These are phyloP conservation scores for Fusarium citri DNA, from an alignment of 2,329 filamentous ascomycete species.

Conservation along the genomic window DNA sequence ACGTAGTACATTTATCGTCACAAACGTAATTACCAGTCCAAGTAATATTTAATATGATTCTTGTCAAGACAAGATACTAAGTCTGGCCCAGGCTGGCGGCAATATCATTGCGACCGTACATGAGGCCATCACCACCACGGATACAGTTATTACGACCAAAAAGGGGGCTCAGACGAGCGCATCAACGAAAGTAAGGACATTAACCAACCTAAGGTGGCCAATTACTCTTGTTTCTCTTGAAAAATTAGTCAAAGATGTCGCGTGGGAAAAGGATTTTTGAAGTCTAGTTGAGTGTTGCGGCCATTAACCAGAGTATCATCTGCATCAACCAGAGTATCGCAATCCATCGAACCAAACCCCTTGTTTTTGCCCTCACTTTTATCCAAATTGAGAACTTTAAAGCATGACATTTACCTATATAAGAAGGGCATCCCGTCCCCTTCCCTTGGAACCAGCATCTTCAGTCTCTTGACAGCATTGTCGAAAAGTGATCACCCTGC, in stretches of 20 bases:
- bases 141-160: not conserved
- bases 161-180: not conserved
- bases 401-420: not conserved
- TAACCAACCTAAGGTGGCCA: accelerated
- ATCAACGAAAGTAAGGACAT: not conserved
- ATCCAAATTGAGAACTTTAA: accelerated
- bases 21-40: accelerated
- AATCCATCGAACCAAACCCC: not conserved
- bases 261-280: accelerated
- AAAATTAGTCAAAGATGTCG: not conserved
- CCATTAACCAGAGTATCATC: not conserved
- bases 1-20: accelerated
- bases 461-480: not conserved
- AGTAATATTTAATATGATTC: accelerated
- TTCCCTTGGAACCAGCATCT: not conserved
- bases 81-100: not conserved
- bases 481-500: not conserved
- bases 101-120: not conserved
- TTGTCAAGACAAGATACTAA: accelerated
- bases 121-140: not conserved
- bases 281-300: not conserved
- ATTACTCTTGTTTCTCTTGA: not conserved
- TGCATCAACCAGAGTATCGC: not conserved
- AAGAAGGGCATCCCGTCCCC: not conserved
- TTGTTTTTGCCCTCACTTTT: not conserved